phyloP scores from a whole-genome alignment of 768 basidiomycete genomes.

The Cubamyces sp. region DNA sequence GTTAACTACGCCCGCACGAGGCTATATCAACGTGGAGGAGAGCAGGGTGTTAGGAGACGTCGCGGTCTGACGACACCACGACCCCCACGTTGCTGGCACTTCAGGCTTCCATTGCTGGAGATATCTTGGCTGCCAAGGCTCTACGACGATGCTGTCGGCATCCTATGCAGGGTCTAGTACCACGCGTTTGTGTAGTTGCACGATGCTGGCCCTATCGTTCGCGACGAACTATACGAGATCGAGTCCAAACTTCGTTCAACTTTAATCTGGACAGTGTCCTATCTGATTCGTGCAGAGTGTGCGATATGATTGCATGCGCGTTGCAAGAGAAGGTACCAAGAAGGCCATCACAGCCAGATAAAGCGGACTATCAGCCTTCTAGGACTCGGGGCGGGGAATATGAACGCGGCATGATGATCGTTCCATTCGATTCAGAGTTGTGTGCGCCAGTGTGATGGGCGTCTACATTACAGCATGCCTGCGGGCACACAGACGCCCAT shows the following conservation, averaged over 20 bases:
- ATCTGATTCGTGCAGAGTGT: too few relatives aligned
- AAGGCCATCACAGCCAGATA: too few relatives aligned
- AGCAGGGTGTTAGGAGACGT: neutral
- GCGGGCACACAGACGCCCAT: conserved; percentile 7
- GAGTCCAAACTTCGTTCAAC: too few relatives aligned
- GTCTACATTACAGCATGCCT: neutral
- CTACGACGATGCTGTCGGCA: too few relatives aligned
- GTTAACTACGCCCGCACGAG: conserved; percentile 28
- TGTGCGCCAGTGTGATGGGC: conserved; percentile 8
- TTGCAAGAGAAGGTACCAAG: too few relatives aligned
- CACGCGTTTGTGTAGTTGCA: neutral
- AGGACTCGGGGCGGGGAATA: neutral
- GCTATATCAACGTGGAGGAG: neutral
- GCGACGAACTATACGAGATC: too few relatives aligned
- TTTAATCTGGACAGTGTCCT: too few relatives aligned
- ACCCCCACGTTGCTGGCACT: conserved; percentile 19
- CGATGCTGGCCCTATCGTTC: too few relatives aligned
- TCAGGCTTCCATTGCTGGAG: conserved; percentile 4
- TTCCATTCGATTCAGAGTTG: conserved; percentile 3
- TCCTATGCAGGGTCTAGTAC: neutral
- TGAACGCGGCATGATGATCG: neutral
- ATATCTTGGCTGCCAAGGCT: neutral
- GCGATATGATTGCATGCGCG: too few relatives aligned
- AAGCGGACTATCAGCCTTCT: too few relatives aligned
- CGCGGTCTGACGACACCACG: conserved; percentile 1